These are phyloP conservation scores for Tremella mesenterica DNA, from an alignment of 768 basidiomycete species.

Conservation along the genomic window DNA sequence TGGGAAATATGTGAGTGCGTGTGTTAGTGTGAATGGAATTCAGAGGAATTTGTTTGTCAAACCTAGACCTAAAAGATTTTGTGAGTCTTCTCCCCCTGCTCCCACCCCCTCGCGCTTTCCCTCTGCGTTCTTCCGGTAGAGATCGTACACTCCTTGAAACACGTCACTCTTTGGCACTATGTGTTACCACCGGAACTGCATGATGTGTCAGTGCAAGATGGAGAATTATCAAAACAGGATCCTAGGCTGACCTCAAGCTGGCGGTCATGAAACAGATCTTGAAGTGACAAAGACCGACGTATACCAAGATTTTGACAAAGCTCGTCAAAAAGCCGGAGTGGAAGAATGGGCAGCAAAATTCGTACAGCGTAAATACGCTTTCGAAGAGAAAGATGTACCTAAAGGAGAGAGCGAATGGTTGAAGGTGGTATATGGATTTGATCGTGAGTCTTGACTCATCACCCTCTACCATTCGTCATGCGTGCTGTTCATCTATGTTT, in stretches of 20 bases:
- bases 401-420: slow-evolving; percentile 71
- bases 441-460: slow-evolving; percentile 51
- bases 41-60: slow-evolving; percentile 85
- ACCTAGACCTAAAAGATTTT: slow-evolving; percentile 61
- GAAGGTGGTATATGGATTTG: slow-evolving; percentile 85
- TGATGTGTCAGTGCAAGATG: too few relatives aligned
- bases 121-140: neutral
- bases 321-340: slow-evolving; percentile 64
- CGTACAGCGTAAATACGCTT: slow-evolving; percentile 84
- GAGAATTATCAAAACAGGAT: too few relatives aligned
- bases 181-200: too few relatives aligned
- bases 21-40: slow-evolving; percentile 72
- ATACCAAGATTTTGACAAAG: slow-evolving; percentile 69
- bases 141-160: too few relatives aligned
- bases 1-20: slow-evolving; percentile 60
- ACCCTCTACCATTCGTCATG: neutral
- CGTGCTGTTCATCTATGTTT: neutral
- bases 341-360: slow-evolving; percentile 70
- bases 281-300: slow-evolving; percentile 65
- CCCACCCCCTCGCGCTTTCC: neutral
- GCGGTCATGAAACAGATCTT: slow-evolving; percentile 63
- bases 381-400: slow-evolving; percentile 75
- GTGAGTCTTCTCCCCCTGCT: slow-evolving; percentile 26
- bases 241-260: slow-evolving; percentile 46
- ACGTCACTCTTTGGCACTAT: too few relatives aligned